phyloP scores from a whole-genome alignment of 2,329 filamentous ascomycete genomes.

The Penicillium sp. region DNA sequence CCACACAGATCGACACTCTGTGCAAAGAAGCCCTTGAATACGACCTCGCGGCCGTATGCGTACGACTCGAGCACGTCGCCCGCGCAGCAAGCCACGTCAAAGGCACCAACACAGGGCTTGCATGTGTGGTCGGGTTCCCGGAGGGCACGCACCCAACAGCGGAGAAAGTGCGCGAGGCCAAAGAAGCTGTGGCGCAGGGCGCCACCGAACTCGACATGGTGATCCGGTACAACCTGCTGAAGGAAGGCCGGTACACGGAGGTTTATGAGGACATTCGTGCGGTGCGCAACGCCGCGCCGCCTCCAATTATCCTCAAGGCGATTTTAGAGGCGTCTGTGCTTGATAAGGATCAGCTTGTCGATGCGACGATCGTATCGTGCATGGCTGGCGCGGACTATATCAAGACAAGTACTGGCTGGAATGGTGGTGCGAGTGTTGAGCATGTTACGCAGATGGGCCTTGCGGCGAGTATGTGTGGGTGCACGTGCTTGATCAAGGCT shows the following conservation, averaged over 20 bases:
- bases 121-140: conserved; percentile 61
- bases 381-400: conserved; percentile 58
- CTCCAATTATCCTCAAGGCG: conserved; percentile 52
- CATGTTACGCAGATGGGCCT: conserved; percentile 57
- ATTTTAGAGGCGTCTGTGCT: conserved; percentile 61
- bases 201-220: conserved; percentile 61
- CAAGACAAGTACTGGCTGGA: conserved; percentile 62
- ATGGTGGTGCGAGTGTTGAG: conserved; percentile 55
- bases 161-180: conserved; percentile 54
- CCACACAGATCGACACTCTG: conserved; percentile 52
- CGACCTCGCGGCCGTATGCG: conserved; percentile 54
- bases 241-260: conserved; percentile 45
- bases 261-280: conserved; percentile 56
- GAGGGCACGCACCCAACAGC: conserved; percentile 56
- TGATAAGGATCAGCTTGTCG: conserved; percentile 50
- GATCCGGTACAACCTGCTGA: conserved; percentile 54
- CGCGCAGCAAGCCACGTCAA: conserved; percentile 51
- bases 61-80: conserved; percentile 54
- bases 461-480: conserved; percentile 46
- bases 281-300: conserved; percentile 50
- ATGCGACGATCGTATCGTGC: conserved; percentile 53
- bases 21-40: conserved; percentile 55
- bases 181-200: conserved; percentile 50
- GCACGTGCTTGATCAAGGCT: conserved; percentile 55
- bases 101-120: conserved; percentile 49